phyloP scores from a whole-genome alignment of 495 filamentous ascomycete genomes.

The Amphirosellinia nigrospora region DNA sequence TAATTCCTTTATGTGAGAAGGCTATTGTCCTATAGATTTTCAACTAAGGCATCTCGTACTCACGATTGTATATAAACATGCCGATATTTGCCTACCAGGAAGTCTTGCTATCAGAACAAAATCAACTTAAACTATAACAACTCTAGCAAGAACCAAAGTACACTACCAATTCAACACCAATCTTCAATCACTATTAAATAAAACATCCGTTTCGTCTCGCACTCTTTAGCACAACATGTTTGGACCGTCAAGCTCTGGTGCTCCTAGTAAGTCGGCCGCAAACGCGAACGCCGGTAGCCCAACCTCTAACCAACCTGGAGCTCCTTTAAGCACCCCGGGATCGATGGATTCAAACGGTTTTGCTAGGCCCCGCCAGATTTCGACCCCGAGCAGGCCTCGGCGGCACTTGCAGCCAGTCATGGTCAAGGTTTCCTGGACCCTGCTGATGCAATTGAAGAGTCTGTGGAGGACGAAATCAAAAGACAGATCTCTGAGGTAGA shows the following conservation, averaged over 20 bases:
- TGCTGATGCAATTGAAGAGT: background rate
- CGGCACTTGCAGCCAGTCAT: background rate
- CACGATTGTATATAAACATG: background rate
- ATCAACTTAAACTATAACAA: background rate
- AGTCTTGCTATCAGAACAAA: background rate
- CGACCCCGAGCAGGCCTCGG: constrained; percentile 11
- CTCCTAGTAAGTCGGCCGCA: background rate
- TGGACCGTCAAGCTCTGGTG: background rate
- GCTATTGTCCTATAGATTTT: background rate
- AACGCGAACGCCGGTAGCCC: background rate
- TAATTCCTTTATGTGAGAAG: background rate
- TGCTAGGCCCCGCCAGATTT: constrained; percentile 28
- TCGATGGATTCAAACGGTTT: constrained; percentile 10
- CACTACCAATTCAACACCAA: background rate
- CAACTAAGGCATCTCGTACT: background rate
- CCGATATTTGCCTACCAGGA: background rate
- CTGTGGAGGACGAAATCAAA: constrained; percentile 20
- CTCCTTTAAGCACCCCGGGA: background rate
- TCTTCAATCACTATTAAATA: background rate
- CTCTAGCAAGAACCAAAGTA: background rate
- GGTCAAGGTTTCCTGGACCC: background rate
- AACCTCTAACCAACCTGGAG: background rate
- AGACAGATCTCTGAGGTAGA: constrained; percentile 13
- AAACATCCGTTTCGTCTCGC: background rate
- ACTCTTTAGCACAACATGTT: background rate